Evolutionary conservation across 208 protist genomes (phyloP).

Genomic region (Novymonas esmeraldas): DNA sequence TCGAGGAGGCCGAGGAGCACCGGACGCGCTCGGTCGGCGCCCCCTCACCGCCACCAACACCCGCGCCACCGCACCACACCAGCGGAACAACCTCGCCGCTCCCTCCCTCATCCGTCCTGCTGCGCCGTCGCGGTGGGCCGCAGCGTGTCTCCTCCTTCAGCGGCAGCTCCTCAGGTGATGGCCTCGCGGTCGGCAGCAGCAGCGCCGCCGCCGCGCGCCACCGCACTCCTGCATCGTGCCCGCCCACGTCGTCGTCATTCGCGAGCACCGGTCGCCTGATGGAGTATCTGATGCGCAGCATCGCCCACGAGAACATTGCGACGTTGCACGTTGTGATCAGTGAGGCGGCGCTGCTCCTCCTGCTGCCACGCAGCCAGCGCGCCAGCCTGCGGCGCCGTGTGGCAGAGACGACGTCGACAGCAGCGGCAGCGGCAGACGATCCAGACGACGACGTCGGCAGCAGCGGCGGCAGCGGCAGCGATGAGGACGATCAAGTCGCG

Average conservation of each 20-base stretch:
- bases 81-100: not conserved
- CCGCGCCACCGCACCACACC: not conserved
- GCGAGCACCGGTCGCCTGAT: constrained; percentile 22
- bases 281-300: constrained; percentile 16
- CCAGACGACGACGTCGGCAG: too few species aligned
- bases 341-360: constrained; percentile 12
- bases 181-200: too few species aligned
- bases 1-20: constrained; percentile 29
- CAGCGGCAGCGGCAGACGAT: not conserved
- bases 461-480: constrained; percentile 1
- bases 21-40: not conserved
- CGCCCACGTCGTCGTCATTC: not conserved
- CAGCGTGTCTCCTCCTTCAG: constrained; percentile 11
- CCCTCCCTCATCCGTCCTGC: not conserved
- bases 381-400: constrained; percentile 11
- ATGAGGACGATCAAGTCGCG: constrained; percentile 25
- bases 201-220: too few species aligned
- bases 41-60: constrained; percentile 5
- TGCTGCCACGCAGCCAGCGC: constrained; percentile 18
- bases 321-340: constrained; percentile 7
- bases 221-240: not conserved
- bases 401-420: not conserved
- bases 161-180: not conserved
- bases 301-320: constrained; percentile 17
- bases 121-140: constrained; percentile 7